Evolutionary conservation across 78 protist genomes (phyloP).

Genomic region (Speleostelium caveatum): DNA sequence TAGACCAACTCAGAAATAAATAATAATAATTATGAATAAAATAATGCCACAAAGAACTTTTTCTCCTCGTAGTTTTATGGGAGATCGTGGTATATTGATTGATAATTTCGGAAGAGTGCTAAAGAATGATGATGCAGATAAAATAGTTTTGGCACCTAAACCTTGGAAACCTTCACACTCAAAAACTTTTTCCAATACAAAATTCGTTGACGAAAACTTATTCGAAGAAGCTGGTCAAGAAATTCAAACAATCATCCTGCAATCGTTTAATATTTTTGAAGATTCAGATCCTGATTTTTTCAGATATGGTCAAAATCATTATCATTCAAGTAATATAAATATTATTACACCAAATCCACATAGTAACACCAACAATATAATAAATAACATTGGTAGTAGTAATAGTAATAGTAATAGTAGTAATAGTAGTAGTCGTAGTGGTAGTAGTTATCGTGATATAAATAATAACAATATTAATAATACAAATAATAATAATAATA

Average conservation of each 20-base stretch:
- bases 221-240: conserved; percentile 79
- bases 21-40: conserved; percentile 44
- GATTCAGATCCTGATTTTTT: background rate
- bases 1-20: background rate
- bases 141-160: conserved; percentile 54
- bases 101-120: conserved; percentile 19
- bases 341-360: background rate
- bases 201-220: conserved; percentile 37
- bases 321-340: background rate
- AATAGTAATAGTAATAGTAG: background rate
- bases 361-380: background rate
- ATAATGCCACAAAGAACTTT: conserved; percentile 76
- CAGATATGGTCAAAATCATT: background rate
- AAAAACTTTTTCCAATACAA: conserved; percentile 9
- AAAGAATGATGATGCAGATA: conserved; percentile 11
- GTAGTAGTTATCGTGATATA: background rate
- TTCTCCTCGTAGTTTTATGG: conserved; percentile 79
- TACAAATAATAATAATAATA: background rate
- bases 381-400: too few relatives aligned
- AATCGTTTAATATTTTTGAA: conserved; percentile 35
- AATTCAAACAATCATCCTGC: conserved; percentile 63
- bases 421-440: background rate
- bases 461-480: background rate
- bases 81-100: conserved; percentile 56
- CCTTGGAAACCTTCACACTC: conserved; percentile 68